A percentile compares a stretch with the other conserved stretches of the same genome.
Conservation (phyloP, 2,329 filamentous ascomycete species). For the Tolypocladium ovalisporum region DNA sequence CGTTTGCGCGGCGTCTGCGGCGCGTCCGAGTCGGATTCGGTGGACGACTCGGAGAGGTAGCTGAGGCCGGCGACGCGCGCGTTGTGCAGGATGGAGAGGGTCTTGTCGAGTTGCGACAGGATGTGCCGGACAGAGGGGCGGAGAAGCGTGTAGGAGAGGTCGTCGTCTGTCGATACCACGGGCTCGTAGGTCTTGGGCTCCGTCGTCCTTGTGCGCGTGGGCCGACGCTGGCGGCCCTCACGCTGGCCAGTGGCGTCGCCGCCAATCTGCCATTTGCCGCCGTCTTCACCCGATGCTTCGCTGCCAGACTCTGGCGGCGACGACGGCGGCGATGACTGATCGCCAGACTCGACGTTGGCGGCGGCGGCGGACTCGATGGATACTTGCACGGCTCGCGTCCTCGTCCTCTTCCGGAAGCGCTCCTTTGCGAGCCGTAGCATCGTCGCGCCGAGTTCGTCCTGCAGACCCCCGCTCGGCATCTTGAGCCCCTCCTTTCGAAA, state of each 20-base stretch:
- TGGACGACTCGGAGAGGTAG: slow-evolving; percentile 26
- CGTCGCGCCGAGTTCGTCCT: slow-evolving; percentile 58
- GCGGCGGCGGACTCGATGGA: slow-evolving; percentile 4
- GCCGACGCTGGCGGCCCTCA: neutral
- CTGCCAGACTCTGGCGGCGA: slow-evolving; percentile 1
- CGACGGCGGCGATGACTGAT: slow-evolving; percentile 3
- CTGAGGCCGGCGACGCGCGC: slow-evolving; percentile 40
- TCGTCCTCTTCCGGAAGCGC: slow-evolving; percentile 33
- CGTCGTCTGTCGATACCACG: slow-evolving; percentile 58
- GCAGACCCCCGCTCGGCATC: slow-evolving; percentile 49
- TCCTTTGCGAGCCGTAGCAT: slow-evolving; percentile 59
- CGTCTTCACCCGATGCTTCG: slow-evolving; percentile 1
- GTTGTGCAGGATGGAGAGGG: slow-evolving; percentile 62
- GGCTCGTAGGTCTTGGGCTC: slow-evolving; percentile 28
- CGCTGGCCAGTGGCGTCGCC: neutral
- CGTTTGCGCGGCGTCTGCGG: slow-evolving; percentile 7
- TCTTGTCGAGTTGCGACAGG: slow-evolving; percentile 55
- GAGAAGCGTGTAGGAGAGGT: slow-evolving; percentile 51
- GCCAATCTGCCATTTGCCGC: neutral
- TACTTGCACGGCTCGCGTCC: slow-evolving; percentile 3
- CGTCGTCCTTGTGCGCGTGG: neutral
- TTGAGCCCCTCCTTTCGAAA: slow-evolving; percentile 30
- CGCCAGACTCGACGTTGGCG: neutral
- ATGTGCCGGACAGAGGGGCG: slow-evolving; percentile 60
- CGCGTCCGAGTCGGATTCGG: slow-evolving; percentile 23